phyloP scores from a whole-genome alignment of 2,329 filamentous ascomycete genomes.

The Xylariaceae sp. region DNA sequence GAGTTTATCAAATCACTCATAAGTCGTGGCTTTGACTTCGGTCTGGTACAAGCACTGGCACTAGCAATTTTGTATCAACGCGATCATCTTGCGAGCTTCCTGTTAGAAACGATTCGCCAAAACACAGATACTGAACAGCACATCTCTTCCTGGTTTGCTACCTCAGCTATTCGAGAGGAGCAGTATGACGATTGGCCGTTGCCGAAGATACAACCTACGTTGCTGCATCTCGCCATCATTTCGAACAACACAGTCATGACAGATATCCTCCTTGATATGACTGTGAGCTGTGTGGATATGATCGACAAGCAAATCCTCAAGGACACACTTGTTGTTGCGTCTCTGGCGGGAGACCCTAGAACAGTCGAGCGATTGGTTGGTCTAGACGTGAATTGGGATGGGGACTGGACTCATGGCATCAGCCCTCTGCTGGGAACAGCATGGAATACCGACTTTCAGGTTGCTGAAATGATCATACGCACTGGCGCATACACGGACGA shows the following conservation, averaged over 20 bases:
- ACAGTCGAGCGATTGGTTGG: constrained; percentile 1
- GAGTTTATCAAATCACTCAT: background rate
- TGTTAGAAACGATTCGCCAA: background rate
- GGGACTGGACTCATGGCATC: constrained; percentile 1
- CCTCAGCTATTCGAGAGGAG: too few species aligned
- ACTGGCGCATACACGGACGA: background rate
- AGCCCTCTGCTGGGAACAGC: constrained; percentile 8
- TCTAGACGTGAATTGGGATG: background rate
- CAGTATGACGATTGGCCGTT: too few species aligned
- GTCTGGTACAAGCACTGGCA: background rate
- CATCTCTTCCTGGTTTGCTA: too few species aligned
- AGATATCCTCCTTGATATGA: background rate
- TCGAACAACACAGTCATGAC: constrained; percentile 1
- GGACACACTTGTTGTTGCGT: constrained; percentile 3
- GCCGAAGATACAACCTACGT: background rate
- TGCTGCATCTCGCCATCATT: constrained; percentile 7
- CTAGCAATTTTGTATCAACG: background rate
- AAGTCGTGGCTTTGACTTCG: background rate
- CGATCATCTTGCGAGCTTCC: background rate
- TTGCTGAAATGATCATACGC: constrained; percentile 7
- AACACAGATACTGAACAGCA: background rate
- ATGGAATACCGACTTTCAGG: constrained; percentile 6
- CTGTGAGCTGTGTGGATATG: background rate
- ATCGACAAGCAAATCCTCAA: background rate
- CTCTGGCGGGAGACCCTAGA: constrained; percentile 1